Evolutionary conservation across 2,329 filamentous ascomycete genomes (phyloP).

Genomic region (Colletotrichum cuscutae): DNA sequence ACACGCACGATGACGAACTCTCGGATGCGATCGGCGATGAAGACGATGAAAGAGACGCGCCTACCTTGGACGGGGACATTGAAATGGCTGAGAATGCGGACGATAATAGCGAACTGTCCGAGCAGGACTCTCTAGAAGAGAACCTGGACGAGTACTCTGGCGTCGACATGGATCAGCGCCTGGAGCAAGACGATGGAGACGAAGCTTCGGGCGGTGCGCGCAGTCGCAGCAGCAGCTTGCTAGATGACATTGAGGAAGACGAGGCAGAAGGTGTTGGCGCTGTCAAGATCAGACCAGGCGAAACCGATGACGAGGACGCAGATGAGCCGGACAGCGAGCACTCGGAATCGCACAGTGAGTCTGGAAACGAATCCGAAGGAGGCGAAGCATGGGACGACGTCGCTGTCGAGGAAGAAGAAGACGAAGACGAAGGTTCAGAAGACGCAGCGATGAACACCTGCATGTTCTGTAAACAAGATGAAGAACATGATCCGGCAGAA

Average conservation of each 20-base stretch:
- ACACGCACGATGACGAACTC: slow-evolving; percentile 15
- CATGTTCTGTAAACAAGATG: slow-evolving; percentile 85
- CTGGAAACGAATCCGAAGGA: slow-evolving; percentile 65
- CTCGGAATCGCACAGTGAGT: slow-evolving; percentile 58
- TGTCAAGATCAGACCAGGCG: slow-evolving; percentile 65
- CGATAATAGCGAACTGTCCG: slow-evolving; percentile 46
- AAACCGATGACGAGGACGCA: slow-evolving; percentile 57
- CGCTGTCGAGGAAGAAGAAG: slow-evolving; percentile 64
- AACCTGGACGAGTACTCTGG: slow-evolving; percentile 48
- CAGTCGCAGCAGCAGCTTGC: slow-evolving; percentile 24
- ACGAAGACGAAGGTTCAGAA: slow-evolving; percentile 65
- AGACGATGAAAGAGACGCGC: slow-evolving; percentile 38
- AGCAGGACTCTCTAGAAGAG: slow-evolving; percentile 49
- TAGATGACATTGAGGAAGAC: slow-evolving; percentile 39
- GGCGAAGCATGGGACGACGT: slow-evolving; percentile 70
- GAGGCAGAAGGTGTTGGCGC: slow-evolving; percentile 66
- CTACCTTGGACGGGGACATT: slow-evolving; percentile 44
- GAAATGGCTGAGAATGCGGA: slow-evolving; percentile 47
- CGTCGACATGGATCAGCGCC: slow-evolving; percentile 51
- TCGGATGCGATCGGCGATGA: slow-evolving; percentile 17
- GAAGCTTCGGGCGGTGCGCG: slow-evolving; percentile 23
- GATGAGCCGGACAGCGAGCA: slow-evolving; percentile 53
- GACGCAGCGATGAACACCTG: slow-evolving; percentile 56
- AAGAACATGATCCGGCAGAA: slow-evolving; percentile 83
- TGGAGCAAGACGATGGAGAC: slow-evolving; percentile 43